These are phyloP conservation scores for Diaporthe nobilis DNA, from an alignment of 2,329 filamentous ascomycete genomes.

Conservation along the genomic window DNA sequence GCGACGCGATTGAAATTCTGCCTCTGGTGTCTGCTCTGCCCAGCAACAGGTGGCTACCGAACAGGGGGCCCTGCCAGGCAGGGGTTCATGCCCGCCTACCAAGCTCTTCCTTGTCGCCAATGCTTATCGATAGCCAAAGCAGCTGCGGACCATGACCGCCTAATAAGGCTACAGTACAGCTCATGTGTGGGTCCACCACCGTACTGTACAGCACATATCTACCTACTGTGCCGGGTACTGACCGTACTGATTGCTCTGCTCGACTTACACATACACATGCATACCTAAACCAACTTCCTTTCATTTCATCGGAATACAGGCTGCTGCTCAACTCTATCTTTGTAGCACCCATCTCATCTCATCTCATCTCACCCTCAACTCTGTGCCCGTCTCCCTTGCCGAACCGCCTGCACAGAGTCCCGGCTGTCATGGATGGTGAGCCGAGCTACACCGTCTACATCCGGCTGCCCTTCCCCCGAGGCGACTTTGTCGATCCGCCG, in stretches of 20 bases:
- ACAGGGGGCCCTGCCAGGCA: slow-evolving; percentile 12
- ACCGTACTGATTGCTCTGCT: slow-evolving; percentile 10
- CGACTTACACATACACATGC: slow-evolving; percentile 30
- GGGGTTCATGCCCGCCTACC: neutral
- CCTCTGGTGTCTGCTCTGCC: slow-evolving; percentile 23
- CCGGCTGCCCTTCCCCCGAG: slow-evolving; percentile 88
- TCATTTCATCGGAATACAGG: slow-evolving; percentile 21
- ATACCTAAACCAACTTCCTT: neutral
- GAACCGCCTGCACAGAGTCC: slow-evolving; percentile 4
- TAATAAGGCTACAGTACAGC: slow-evolving; percentile 3
- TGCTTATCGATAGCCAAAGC: slow-evolving; percentile 23
- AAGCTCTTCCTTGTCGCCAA: slow-evolving; percentile 30
- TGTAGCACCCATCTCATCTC: slow-evolving; percentile 11
- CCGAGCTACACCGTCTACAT: slow-evolving; percentile 83
- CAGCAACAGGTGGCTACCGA: slow-evolving; percentile 30
- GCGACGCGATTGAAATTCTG: slow-evolving; percentile 38
- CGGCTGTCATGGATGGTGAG: slow-evolving; percentile 55
- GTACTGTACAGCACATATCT: neutral
- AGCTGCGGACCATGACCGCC: neutral
- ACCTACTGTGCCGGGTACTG: slow-evolving; percentile 13
- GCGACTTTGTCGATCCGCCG: slow-evolving; percentile 91
- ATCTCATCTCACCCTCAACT: neutral
- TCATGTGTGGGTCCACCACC: neutral
- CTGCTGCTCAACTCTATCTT: neutral
- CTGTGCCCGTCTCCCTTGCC: neutral